A percentile compares a stretch with the other conserved stretches of the same genome.
Evolutionary conservation across 1,284 basidiomycete species (phyloP).

Genomic region (Kalmanozyma brasiliensis): DNA sequence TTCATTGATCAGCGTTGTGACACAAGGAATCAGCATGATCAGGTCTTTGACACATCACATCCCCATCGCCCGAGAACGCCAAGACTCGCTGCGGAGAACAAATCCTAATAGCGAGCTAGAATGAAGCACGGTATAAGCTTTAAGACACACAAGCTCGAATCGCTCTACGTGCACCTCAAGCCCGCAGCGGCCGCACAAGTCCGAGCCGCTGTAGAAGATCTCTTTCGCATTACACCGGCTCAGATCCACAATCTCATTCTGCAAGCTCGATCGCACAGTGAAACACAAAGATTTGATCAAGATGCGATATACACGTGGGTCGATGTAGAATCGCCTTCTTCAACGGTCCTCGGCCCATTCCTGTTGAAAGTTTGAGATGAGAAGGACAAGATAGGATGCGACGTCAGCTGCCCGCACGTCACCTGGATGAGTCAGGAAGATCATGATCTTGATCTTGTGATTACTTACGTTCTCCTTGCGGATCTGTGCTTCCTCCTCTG

Average conservation of each 20-base stretch:
- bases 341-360: constrained; percentile 67
- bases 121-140: neutral
- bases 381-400: too few relatives aligned
- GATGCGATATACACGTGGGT: too few relatives aligned
- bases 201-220: too few relatives aligned
- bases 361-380: constrained; percentile 22
- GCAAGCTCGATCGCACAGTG: too few relatives aligned
- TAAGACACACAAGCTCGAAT: too few relatives aligned
- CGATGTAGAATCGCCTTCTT: constrained; percentile 2
- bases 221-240: neutral
- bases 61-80: too few relatives aligned
- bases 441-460: neutral
- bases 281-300: too few relatives aligned
- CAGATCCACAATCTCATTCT: neutral
- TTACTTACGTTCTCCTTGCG: constrained; percentile 90
- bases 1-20: constrained; percentile 1
- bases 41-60: too few relatives aligned
- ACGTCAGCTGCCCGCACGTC: neutral
- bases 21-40: neutral
- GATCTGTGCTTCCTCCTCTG: constrained; percentile 99
- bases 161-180: too few relatives aligned
- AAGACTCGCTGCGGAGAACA: too few relatives aligned
- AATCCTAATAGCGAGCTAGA: too few relatives aligned
- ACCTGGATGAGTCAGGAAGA: neutral
- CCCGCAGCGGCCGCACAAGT: too few relatives aligned